Evolutionary conservation across 2,329 filamentous ascomycete species (phyloP).

Genomic region (Aspergillus ochraceoroseus): DNA sequence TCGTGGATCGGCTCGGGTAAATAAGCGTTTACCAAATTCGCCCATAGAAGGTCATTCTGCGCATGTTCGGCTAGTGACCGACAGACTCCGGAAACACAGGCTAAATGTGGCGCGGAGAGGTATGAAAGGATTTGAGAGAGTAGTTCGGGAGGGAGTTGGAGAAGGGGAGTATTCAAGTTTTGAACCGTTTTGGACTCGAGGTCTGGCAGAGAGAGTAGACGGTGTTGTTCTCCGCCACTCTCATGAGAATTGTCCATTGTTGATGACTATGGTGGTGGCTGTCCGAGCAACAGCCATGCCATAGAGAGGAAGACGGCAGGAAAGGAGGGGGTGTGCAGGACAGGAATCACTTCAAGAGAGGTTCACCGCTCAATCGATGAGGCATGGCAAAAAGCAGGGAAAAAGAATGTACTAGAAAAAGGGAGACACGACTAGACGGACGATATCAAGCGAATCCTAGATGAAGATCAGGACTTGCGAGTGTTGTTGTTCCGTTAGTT

Average conservation of each 20-base stretch:
- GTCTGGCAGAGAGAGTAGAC: constrained; percentile 3
- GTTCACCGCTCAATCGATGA: too few relatives aligned
- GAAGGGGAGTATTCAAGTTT: constrained; percentile 20
- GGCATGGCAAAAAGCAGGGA: too few relatives aligned
- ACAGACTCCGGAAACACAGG: constrained; percentile 57
- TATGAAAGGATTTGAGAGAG: constrained; percentile 65
- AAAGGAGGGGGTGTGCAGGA: too few relatives aligned
- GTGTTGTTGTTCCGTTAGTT: too few relatives aligned
- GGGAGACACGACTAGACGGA: background rate
- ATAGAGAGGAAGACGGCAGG: too few relatives aligned
- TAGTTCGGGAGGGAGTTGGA: constrained; percentile 66
- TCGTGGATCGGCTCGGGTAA: constrained; percentile 56
- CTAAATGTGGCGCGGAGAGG: constrained; percentile 62
- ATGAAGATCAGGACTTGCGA: constrained; percentile 1
- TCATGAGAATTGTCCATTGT: constrained; percentile 2
- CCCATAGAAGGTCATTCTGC: constrained; percentile 67
- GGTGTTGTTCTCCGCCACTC: too few relatives aligned
- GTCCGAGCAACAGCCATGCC: constrained; percentile 16
- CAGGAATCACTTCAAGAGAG: too few relatives aligned
- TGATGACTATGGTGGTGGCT: constrained; percentile 6
- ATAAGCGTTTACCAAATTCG: constrained; percentile 62
- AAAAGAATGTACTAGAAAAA: background rate
- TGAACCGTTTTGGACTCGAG: constrained; percentile 1
- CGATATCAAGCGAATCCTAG: background rate
- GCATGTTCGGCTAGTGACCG: constrained; percentile 56